Conservation (phyloP, 352 stramenopile genomes). For the Phytopythium litorale region DNA sequence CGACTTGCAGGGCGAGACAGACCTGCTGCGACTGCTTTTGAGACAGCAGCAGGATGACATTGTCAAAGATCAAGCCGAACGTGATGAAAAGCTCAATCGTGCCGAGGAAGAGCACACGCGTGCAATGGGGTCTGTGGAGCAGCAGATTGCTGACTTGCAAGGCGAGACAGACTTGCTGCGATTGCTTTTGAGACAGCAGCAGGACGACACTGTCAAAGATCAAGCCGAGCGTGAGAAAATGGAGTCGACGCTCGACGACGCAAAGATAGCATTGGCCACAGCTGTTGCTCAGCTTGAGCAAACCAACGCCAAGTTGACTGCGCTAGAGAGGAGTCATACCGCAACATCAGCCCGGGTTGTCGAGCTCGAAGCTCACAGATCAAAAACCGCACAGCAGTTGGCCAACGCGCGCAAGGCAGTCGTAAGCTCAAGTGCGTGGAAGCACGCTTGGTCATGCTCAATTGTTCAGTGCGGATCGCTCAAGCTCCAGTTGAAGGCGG, state of each 20-base stretch:
- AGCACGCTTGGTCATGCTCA: neutral
- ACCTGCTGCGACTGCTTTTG: neutral
- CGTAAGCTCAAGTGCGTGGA: neutral
- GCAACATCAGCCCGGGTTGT: neutral
- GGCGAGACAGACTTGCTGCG: neutral
- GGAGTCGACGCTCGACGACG: neutral
- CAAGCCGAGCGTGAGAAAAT: neutral
- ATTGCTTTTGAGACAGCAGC: neutral
- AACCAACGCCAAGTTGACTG: neutral
- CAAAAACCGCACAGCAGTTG: neutral
- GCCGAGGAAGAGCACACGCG: neutral
- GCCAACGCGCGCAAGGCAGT: neutral
- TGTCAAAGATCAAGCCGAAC: neutral
- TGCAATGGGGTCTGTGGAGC: neutral
- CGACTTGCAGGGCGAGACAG: neutral
- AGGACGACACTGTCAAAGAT: neutral
- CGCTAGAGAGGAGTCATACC: neutral
- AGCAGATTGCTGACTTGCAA: neutral
- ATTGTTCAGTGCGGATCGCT: neutral
- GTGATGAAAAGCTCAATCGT: neutral
- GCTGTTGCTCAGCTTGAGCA: neutral
- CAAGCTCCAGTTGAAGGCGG: neutral
- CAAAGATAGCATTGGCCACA: neutral
- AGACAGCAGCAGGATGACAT: neutral
- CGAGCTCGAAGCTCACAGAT: slow-evolving; percentile 1